These are phyloP conservation scores for Arachis hypogaea DNA, from an alignment of 306 rosid species.

Conservation along the genomic window DNA sequence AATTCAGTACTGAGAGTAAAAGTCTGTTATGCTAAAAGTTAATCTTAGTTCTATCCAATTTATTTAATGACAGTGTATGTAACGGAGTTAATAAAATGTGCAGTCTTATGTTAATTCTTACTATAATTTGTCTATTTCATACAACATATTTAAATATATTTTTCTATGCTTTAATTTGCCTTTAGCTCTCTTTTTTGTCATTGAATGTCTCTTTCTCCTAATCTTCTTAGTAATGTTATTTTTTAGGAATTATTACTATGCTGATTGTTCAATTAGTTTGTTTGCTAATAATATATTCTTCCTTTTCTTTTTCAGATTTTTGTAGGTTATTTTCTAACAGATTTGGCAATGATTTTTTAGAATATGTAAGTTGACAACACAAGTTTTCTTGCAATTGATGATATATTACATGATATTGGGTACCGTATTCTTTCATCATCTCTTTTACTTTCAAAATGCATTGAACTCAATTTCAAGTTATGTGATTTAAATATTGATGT, in stretches of 20 bases:
- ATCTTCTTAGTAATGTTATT: constrained; percentile 16
- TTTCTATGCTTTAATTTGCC: background rate
- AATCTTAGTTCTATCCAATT: background rate
- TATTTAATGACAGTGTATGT: no score
- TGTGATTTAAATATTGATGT: constrained; percentile 25
- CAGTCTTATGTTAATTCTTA: background rate
- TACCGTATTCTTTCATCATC: background rate
- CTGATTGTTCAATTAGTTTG: constrained; percentile 23
- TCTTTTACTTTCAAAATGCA: constrained; percentile 16
- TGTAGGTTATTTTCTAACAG: constrained; percentile 84
- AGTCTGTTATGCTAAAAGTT: constrained; percentile 28
- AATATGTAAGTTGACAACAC: constrained; percentile 73
- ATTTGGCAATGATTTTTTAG: constrained; percentile 78
- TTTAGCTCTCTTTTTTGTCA: constrained; percentile 23
- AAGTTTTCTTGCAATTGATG: background rate
- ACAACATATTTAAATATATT: background rate
- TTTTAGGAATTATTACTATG: constrained; percentile 13
- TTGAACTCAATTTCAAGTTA: constrained; percentile 24
- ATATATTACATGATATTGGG: background rate
- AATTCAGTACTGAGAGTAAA: constrained; percentile 77
- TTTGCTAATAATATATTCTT: constrained; percentile 1
- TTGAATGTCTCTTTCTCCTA: background rate
- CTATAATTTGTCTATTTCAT: no score
- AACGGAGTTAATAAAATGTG: background rate
- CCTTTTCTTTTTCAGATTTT: constrained; percentile 61